Evolutionary conservation across 2,329 filamentous ascomycete species (phyloP), one percentile per base, ranked within the genome.

Genomic region (Colletotrichum cordylinicola): DNA sequence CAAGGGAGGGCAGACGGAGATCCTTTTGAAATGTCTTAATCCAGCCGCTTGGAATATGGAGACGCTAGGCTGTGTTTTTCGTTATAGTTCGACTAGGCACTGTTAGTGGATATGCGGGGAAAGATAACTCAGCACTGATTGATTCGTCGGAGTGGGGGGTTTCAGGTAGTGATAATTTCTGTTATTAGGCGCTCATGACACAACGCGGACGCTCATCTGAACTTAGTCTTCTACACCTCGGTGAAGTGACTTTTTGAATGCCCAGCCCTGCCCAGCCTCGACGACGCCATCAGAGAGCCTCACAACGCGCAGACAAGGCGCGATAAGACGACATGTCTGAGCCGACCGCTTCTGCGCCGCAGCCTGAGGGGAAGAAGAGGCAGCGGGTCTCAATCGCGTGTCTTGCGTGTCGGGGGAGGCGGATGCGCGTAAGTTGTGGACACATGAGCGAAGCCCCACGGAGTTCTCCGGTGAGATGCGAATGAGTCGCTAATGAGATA

Each of bases 321-420:
- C 55, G 16, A 37, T n/a, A 33, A 39, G 60, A 29, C 52, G 10
- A 16, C 16, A 60, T 71, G 61, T 39, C 43, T 66, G 31, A n/a
- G 5, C 61, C 48, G 29, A 33, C 58, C n/a, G 70, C n/a, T 10
- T 29, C 69, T 8, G 15, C 29, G 16, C 43, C 43, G 16, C 70
- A 21, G 27, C 13, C 31, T 6, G 74, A 73, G 16, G 56, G 60
- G 15, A 69, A 60, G 43, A 76, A 76, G 62, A 72, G 77, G 29
- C 75, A 77, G 21, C 67, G 77, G n/a, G 77, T 78, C 24, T 77
- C 77, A 9, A 52, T 78, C 21, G 77, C 77, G n/a, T 78, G 77
- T 52, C 67, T 76, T 12, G 48, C 77, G 13, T 78, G 77, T 29
- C 77, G 77, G 18, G 35, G 67, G 27, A 76, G 77, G 52, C 72